A percentile compares a stretch with the other conserved stretches of the same genome.
phyloP scores from a whole-genome alignment of 441 rosid species.

The Jatropha podagrica region DNA sequence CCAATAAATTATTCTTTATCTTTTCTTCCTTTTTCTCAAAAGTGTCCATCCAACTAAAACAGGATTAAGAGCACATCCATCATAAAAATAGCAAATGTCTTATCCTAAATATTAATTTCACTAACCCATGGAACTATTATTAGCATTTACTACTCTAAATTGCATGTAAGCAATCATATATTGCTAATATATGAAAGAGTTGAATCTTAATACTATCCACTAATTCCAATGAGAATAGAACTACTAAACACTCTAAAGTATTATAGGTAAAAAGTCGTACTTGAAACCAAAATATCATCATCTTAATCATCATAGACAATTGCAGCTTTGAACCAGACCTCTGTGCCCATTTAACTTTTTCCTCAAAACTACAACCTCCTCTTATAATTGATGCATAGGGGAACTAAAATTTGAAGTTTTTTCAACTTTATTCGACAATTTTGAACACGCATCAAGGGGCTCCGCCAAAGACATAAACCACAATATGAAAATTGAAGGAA shows the following conservation, averaged over 20 bases:
- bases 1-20: too few relatives aligned
- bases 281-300: conserved; percentile 66
- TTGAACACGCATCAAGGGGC: conserved; percentile 79
- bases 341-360: conserved; percentile 76
- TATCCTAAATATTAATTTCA: too few relatives aligned
- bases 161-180: too few relatives aligned
- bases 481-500: too few relatives aligned
- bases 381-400: conserved; percentile 64
- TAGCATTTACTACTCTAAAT: too few relatives aligned
- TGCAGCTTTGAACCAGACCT: conserved; percentile 78
- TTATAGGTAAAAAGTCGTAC: conserved; percentile 39
- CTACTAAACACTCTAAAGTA: neutral
- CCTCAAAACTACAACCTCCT: conserved; percentile 85
- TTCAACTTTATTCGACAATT: conserved; percentile 47
- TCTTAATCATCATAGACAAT: conserved; percentile 67
- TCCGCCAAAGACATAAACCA: conserved; percentile 55
- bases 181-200: too few relatives aligned
- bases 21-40: too few relatives aligned
- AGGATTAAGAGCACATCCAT: too few relatives aligned
- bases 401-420: conserved; percentile 37
- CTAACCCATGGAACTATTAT: too few relatives aligned
- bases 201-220: neutral
- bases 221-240: neutral
- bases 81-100: too few relatives aligned
- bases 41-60: too few relatives aligned